Evolutionary conservation across 169 alveolate genomes (phyloP), one percentile per base, ranked within the genome.

Genomic region (Cryptosporidium ubiquitum): DNA sequence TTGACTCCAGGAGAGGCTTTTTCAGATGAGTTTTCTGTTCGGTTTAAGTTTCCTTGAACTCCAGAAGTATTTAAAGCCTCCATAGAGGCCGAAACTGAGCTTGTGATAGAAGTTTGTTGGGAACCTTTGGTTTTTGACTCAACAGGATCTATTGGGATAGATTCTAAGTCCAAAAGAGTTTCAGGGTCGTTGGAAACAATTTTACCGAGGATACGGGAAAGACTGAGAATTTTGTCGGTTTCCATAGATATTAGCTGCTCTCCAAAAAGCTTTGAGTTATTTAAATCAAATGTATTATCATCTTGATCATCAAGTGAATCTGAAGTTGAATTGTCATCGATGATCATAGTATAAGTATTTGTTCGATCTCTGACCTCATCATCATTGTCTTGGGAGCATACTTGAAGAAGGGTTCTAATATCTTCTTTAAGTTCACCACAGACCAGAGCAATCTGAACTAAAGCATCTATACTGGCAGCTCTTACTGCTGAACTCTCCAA

Each of bases 381-480:
- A 51, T 94, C 96, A 64, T 94, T 95, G 33, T 61, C 92, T 39
- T 91, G 58, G 26, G 92, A 52, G 20, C 94, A 92, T 18, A 92
- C 91, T 12, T 61, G 79, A 42, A 95, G 70, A 23, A 95, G 70
- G 10, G 93, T 86, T 16, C 91, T 68, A 37, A 95, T 93, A 66
- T 92, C 93, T 42, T 84, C 69, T n/a, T 91, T 92, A 20, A 94
- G 85, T 29, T 85, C 71, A 3, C 93, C 94, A 86, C 96, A 86
- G 42, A 70, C 74, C 14, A 86, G 33, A 20, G 95, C 99, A 58
- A 97, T 96, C 84, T 95, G 93, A 74, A 96, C 97, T 26, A 98
- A 93, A 3, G 99, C 99, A 71, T 96, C 96, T 57, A 98, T 97
- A 6, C 99, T 99, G 31, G 99, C 98, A 1, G 98, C 99, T 64